Evolutionary conservation across 2,329 filamentous ascomycete genomes (phyloP).

Genomic region (Elsinoe batatas): DNA sequence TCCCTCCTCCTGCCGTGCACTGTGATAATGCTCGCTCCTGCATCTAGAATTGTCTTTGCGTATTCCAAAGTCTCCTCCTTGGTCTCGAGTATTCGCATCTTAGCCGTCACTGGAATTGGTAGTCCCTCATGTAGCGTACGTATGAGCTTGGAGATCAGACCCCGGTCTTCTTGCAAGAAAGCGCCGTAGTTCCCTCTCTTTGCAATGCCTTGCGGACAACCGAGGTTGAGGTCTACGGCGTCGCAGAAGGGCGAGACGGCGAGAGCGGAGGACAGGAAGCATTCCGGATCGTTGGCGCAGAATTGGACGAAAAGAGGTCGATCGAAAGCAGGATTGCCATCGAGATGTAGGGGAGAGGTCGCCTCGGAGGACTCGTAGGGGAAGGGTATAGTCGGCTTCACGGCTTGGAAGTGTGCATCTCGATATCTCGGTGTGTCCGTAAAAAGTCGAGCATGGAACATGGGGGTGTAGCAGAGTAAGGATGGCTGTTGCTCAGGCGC

Average conservation of each 20-base stretch:
- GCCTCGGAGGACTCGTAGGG: constrained; percentile 25
- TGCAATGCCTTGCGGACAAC: constrained; percentile 93
- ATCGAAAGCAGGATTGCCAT: constrained; percentile 77
- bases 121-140: constrained; percentile 71
- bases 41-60: constrained; percentile 73
- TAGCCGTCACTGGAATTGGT: constrained; percentile 79
- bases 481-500: constrained; percentile 48
- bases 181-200: constrained; percentile 83
- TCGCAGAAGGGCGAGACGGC: constrained; percentile 81
- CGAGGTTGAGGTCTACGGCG: constrained; percentile 88
- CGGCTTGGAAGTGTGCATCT: constrained; percentile 69
- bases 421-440: constrained; percentile 67
- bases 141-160: constrained; percentile 72
- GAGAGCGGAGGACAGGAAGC: constrained; percentile 67
- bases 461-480: constrained; percentile 84
- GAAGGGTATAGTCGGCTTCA: constrained; percentile 25
- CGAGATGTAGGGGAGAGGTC: constrained; percentile 48
- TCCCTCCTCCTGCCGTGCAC: constrained; percentile 83
- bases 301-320: constrained; percentile 93
- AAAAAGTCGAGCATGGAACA: constrained; percentile 91
- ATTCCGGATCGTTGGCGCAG: constrained; percentile 79
- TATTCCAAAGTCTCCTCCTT: constrained; percentile 81
- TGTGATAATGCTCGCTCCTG: constrained; percentile 86
- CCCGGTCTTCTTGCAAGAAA: constrained; percentile 88
- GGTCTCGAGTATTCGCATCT: constrained; percentile 83